These are phyloP conservation scores for Cymbopogon citratus DNA, from an alignment of 176 grass and related monocot species.

Conservation along the genomic window DNA sequence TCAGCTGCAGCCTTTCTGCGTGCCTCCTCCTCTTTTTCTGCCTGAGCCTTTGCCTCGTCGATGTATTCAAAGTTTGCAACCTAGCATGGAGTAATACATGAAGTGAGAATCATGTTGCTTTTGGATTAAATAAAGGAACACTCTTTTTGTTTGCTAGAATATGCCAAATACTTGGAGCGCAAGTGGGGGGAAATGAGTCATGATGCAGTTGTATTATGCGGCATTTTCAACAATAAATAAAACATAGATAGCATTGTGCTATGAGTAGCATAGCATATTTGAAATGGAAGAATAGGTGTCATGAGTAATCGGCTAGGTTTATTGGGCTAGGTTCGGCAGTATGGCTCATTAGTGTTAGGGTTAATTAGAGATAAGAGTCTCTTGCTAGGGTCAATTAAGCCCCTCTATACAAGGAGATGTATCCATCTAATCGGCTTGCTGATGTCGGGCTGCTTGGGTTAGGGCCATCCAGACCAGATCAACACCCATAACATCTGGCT, in stretches of 20 bases:
- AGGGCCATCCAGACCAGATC: too few relatives aligned
- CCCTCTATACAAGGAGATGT: too few relatives aligned
- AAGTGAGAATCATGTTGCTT: conserved; percentile 16
- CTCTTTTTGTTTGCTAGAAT: conserved; percentile 13
- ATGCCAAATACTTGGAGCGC: not conserved
- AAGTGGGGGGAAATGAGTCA: not conserved
- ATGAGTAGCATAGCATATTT: not conserved
- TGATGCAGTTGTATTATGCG: not conserved
- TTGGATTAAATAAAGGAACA: not conserved
- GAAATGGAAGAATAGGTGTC: not conserved
- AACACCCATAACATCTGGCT: too few relatives aligned
- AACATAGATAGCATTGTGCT: not conserved
- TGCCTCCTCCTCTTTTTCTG: conserved; percentile 87
- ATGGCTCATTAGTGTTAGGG: not conserved
- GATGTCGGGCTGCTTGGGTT: too few relatives aligned
- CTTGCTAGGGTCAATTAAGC: not conserved
- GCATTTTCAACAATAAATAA: not conserved
- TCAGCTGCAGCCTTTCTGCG: conserved; percentile 58
- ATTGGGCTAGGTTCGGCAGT: not conserved
- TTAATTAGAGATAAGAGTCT: not conserved
- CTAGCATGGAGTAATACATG: conserved; percentile 38
- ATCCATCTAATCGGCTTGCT: too few relatives aligned
- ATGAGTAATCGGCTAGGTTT: too few relatives aligned
- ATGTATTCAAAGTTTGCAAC: conserved; percentile 93
- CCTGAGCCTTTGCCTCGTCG: conserved; percentile 84